Conservation (phyloP, 2,329 filamentous ascomycete genomes). For the Epicoccum nigrum region DNA sequence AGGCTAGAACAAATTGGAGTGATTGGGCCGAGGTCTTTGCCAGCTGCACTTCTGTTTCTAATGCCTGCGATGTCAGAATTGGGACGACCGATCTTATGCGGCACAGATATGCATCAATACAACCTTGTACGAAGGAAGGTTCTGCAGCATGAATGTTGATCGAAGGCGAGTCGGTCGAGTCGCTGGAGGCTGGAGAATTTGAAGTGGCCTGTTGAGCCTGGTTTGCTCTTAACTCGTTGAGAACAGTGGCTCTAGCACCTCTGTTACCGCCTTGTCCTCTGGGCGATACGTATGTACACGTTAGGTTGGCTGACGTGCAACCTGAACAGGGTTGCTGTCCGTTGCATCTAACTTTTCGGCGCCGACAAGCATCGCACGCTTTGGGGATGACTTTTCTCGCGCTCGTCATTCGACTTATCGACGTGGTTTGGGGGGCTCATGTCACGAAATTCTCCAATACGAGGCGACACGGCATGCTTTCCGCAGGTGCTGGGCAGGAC, state of each 20-base stretch:
- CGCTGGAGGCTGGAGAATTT: neutral
- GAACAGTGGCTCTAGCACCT: constrained; percentile 75
- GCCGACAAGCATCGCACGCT: constrained; percentile 75
- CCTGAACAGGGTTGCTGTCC: constrained; percentile 74
- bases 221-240: constrained; percentile 73
- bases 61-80: constrained; percentile 28
- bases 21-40: constrained; percentile 28
- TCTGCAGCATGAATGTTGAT: constrained; percentile 2
- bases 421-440: neutral
- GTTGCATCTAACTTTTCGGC: constrained; percentile 76
- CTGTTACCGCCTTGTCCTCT: constrained; percentile 80
- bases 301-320: constrained; percentile 63
- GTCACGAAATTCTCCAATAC: neutral
- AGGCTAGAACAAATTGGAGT: constrained; percentile 43
- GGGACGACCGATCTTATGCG: constrained; percentile 65
- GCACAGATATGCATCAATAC: constrained; percentile 71
- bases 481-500: neutral
- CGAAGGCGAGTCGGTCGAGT: neutral
- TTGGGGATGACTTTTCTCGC: constrained; percentile 39
- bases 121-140: constrained; percentile 67
- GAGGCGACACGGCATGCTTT: neutral
- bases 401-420: neutral
- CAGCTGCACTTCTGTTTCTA: constrained; percentile 31
- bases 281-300: constrained; percentile 76
- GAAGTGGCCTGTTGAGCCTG: constrained; percentile 48